A percentile compares a stretch with the other conserved stretches of the same genome.
Conservation (phyloP, 2,329 filamentous ascomycete species). For the Trichophaea hybrida region DNA sequence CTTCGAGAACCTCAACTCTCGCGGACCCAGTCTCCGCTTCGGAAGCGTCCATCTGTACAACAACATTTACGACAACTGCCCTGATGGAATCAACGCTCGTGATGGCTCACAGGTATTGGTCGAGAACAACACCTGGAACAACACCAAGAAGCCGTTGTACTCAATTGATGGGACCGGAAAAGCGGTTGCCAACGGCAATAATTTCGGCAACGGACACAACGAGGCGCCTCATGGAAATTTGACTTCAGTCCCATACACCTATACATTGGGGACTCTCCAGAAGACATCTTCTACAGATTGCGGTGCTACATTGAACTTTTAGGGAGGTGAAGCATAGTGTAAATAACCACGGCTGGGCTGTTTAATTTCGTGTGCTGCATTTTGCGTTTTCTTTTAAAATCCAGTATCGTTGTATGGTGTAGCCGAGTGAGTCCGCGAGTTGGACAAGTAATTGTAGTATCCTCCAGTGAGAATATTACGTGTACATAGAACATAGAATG, state of each 20-base stretch:
- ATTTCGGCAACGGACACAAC: constrained; percentile 38
- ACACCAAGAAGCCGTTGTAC: constrained; percentile 33
- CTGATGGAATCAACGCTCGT: constrained; percentile 43
- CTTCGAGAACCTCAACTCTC: constrained; percentile 50
- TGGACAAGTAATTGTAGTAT: too few relatives aligned
- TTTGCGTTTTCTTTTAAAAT: too few relatives aligned
- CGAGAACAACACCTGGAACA: constrained; percentile 41
- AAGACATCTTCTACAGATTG: too few relatives aligned
- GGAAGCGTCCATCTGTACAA: constrained; percentile 36
- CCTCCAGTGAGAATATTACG: too few relatives aligned
- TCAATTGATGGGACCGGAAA: constrained; percentile 33
- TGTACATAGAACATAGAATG: too few relatives aligned
- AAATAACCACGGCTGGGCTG: too few relatives aligned
- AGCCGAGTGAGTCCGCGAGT: too few relatives aligned
- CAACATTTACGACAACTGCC: constrained; percentile 36
- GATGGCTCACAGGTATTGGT: constrained; percentile 45
- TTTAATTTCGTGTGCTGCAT: too few relatives aligned
- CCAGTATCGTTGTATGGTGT: too few relatives aligned
- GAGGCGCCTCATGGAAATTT: constrained; percentile 40
- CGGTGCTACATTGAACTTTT: too few relatives aligned
- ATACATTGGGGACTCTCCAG: constrained; percentile 25
- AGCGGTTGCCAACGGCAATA: constrained; percentile 35
- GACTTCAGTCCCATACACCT: constrained; percentile 40
- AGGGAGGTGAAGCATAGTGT: too few relatives aligned
- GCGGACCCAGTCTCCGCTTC: constrained; percentile 49